These are phyloP conservation scores for Rubia tinctorum DNA, from an alignment of 305 asterid species.

Conservation along the genomic window DNA sequence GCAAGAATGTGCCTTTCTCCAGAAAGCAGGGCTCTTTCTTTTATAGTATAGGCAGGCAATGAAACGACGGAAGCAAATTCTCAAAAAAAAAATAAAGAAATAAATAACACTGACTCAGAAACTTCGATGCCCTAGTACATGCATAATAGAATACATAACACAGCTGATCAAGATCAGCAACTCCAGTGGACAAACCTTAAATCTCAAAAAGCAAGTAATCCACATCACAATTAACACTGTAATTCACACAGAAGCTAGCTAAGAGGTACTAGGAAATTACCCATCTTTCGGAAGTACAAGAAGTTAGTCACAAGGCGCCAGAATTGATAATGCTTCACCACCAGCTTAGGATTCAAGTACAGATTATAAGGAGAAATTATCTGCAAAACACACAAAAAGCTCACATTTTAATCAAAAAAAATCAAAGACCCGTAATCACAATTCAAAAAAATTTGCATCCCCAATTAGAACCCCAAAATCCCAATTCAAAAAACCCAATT, in stretches of 20 bases:
- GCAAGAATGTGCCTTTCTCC: background rate
- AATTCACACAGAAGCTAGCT: background rate
- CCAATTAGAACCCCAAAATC: background rate
- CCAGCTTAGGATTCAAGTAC: conserved; percentile 89
- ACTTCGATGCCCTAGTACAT: background rate
- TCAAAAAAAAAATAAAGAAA: background rate
- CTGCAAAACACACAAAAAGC: conserved; percentile 41
- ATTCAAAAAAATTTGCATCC: background rate
- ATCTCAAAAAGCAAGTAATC: background rate
- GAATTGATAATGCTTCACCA: conserved; percentile 79
- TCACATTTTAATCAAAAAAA: background rate
- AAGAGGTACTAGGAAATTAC: conserved; percentile 36
- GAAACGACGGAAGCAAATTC: background rate
- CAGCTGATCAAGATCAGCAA: background rate
- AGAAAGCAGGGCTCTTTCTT: too few species aligned
- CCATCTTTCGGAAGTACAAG: conserved; percentile 93
- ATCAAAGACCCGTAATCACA: conserved; percentile 1
- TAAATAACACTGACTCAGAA: background rate
- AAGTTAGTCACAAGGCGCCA: conserved; percentile 96
- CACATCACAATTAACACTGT: background rate
- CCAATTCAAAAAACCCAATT: background rate
- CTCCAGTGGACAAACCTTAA: background rate
- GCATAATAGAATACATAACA: background rate
- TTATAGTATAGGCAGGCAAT: background rate
- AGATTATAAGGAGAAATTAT: conserved; percentile 91